A percentile compares a stretch with the other conserved stretches of the same genome.
These are phyloP conservation scores for Bryum argenteum DNA, from an alignment of 225 moss, liverwort and hornwort genomes.

Conservation along the genomic window DNA sequence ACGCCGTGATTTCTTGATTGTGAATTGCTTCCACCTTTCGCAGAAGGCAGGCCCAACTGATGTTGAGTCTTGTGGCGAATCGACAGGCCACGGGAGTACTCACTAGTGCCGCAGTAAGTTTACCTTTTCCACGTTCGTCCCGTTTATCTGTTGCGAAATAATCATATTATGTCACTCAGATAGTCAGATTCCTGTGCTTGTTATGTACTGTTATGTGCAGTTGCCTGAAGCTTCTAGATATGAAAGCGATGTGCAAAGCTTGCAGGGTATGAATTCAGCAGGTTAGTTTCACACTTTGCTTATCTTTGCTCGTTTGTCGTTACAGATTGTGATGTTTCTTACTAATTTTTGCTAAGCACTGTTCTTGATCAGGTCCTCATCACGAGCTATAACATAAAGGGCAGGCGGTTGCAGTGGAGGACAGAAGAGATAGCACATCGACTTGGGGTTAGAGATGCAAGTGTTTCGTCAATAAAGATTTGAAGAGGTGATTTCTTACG, in stretches of 20 bases:
- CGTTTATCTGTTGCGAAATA: too few relatives aligned
- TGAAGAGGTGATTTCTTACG: conserved; percentile 2
- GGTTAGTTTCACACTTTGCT: conserved; percentile 63
- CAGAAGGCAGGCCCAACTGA: conserved; percentile 24
- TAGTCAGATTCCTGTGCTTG: conserved; percentile 22
- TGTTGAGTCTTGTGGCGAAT: conserved; percentile 49
- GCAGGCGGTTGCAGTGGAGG: conserved; percentile 22
- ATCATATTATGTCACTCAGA: too few relatives aligned
- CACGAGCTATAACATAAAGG: conserved; percentile 26
- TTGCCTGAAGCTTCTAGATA: conserved; percentile 56
- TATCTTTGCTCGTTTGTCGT: not conserved
- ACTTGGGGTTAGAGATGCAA: too few relatives aligned
- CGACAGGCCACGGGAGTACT: conserved; percentile 84
- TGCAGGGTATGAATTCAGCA: conserved; percentile 65
- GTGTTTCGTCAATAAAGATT: conserved; percentile 22
- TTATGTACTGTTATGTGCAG: conserved; percentile 65
- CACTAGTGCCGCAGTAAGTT: conserved; percentile 77
- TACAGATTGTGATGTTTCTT: too few relatives aligned
- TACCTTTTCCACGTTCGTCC: conserved; percentile 11
- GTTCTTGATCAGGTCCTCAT: conserved; percentile 23
- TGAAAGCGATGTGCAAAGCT: conserved; percentile 63
- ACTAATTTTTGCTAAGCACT: not conserved
- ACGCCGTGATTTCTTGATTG: conserved; percentile 29
- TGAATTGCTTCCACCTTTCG: conserved; percentile 26
- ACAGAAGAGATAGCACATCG: conserved; percentile 17